Percentiles rank a stretch among this genome's conserved stretches.
Conservation (phyloP, 768 basidiomycete species). For the Lyophyllum atratum region DNA sequence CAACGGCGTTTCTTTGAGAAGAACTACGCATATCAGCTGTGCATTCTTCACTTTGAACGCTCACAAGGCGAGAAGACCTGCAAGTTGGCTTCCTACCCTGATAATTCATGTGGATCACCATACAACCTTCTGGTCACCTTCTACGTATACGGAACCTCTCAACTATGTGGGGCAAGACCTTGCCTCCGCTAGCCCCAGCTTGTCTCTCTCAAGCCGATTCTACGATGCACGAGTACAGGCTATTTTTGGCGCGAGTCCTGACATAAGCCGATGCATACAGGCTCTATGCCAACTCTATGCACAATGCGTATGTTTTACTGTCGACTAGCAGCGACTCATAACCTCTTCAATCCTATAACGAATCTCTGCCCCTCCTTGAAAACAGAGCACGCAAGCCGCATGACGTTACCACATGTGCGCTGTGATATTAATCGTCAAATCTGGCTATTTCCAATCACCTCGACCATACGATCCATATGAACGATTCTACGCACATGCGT, state of each 20-base stretch:
- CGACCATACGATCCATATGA: constrained; percentile 3
- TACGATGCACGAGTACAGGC: background rate
- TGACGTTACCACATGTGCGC: constrained; percentile 5
- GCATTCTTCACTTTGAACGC: too few relatives aligned
- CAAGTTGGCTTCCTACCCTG: background rate
- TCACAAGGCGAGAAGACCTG: background rate
- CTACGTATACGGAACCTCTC: background rate
- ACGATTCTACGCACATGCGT: background rate
- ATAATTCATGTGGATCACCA: background rate
- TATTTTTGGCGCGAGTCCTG: background rate
- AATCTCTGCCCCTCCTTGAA: background rate
- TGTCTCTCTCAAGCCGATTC: background rate
- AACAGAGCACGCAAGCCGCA: background rate
- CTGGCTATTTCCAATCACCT: background rate
- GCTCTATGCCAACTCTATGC: background rate
- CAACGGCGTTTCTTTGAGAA: too few relatives aligned
- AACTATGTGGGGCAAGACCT: background rate
- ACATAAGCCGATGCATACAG: too few relatives aligned
- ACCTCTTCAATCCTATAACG: background rate
- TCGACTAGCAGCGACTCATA: background rate
- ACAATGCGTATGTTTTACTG: background rate
- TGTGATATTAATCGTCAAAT: background rate
- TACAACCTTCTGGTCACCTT: background rate
- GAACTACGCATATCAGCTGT: too few relatives aligned
- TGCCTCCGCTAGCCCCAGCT: background rate